A percentile compares a stretch with the other conserved stretches of the same genome.
Conservation (phyloP, 805 yeast species). For the Pichia cephalocereana region DNA sequence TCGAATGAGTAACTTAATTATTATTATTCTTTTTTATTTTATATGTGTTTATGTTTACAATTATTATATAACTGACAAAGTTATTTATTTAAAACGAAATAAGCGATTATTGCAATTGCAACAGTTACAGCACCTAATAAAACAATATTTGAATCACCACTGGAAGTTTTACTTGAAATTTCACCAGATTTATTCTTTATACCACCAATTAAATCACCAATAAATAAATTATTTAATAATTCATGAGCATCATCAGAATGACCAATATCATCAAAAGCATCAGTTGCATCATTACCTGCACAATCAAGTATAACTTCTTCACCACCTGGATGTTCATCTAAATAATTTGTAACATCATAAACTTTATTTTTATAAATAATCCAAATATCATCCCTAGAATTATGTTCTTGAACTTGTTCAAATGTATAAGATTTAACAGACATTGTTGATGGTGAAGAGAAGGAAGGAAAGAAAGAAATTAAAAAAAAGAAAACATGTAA, state of each 20-base stretch:
- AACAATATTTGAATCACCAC: constrained; percentile 22
- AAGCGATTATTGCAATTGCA: constrained; percentile 35
- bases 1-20: constrained; percentile 2
- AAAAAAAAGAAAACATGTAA: background rate
- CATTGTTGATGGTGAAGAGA: constrained; percentile 23
- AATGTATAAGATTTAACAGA: constrained; percentile 43
- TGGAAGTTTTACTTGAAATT: constrained; percentile 6
- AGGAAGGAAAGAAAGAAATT: background rate
- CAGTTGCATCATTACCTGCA: constrained; percentile 72
- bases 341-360: constrained; percentile 62
- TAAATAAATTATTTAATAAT: constrained; percentile 51
- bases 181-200: constrained; percentile 22
- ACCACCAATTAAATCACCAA: constrained; percentile 72
- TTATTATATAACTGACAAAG: too few species aligned
- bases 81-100: constrained; percentile 18
- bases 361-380: constrained; percentile 75
- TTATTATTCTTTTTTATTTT: background rate
- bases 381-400: constrained; percentile 73
- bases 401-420: constrained; percentile 67
- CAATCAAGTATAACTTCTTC: constrained; percentile 67
- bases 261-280: constrained; percentile 79
- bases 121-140: constrained; percentile 29
- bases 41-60: background rate
- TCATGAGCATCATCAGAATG: constrained; percentile 95
- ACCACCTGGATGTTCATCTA: constrained; percentile 69